Evolutionary conservation across 2,329 filamentous ascomycete genomes (phyloP).

Genomic region (Ceratocystis smalleyi): DNA sequence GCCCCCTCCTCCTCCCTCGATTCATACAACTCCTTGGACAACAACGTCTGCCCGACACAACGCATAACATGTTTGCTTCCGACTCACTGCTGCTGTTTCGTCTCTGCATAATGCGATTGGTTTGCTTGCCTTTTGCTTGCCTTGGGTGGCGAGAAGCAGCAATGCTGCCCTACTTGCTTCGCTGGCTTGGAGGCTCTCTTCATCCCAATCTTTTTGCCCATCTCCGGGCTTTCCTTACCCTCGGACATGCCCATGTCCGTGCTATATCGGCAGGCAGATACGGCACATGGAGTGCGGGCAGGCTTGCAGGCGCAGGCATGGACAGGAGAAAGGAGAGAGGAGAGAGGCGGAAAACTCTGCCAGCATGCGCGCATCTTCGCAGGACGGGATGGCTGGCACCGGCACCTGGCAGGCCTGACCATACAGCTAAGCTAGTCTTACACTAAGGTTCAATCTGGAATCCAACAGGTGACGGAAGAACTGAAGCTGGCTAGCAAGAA

Average conservation of each 20-base stretch:
- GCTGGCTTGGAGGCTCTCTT: not conserved
- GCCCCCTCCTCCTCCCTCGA: not conserved
- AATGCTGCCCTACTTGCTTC: not conserved
- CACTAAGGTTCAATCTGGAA: not conserved
- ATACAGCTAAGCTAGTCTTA: too few relatives aligned
- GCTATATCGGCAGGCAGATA: not conserved
- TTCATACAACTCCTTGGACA: not conserved
- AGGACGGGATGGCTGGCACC: not conserved
- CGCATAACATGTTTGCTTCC: not conserved
- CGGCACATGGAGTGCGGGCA: not conserved
- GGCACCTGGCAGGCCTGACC: not conserved
- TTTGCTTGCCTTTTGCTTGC: not conserved
- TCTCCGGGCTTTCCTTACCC: not conserved
- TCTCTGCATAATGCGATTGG: too few relatives aligned
- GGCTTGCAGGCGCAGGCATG: not conserved
- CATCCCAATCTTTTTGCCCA: not conserved
- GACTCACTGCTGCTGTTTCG: too few relatives aligned
- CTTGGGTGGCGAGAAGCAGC: not conserved
- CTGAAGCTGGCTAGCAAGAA: not conserved
- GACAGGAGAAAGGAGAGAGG: not conserved
- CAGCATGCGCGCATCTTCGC: not conserved
- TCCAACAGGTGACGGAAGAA: not conserved
- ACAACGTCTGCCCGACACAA: not conserved
- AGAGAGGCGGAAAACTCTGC: not conserved
- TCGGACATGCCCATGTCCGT: not conserved